Percentiles rank a stretch among this genome's conserved stretches.
Evolutionary conservation across 2,329 filamentous ascomycete species (phyloP).

Genomic region (Aspergillus glaucus): DNA sequence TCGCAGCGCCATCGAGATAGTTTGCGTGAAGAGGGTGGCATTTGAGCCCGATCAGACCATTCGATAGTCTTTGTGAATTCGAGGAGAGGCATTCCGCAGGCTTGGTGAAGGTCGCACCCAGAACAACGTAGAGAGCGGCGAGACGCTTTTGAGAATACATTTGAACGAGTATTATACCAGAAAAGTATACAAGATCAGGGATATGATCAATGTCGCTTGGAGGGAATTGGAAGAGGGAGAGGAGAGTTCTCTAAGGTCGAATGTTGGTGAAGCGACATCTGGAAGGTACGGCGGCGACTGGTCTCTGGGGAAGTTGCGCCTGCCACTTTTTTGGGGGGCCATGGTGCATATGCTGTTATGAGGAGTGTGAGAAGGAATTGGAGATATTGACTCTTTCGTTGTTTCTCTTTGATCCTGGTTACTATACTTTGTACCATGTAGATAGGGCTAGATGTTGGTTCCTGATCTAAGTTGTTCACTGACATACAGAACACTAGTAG

Average conservation of each 20-base stretch:
- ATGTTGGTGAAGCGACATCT: too few species aligned
- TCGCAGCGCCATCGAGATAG: neutral
- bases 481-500: too few species aligned
- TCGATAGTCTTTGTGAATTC: neutral
- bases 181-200: neutral
- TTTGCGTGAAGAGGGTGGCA: neutral
- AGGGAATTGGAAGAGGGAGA: neutral
- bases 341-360: too few species aligned
- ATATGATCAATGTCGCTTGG: neutral
- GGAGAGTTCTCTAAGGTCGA: neutral
- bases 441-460: too few species aligned
- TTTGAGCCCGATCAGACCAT: neutral
- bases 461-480: too few species aligned
- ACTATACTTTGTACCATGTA: too few species aligned
- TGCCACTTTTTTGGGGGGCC: too few species aligned
- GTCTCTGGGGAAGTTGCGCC: too few species aligned
- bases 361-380: too few species aligned
- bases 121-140: slow-evolving; percentile 1
- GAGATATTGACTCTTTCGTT: too few species aligned
- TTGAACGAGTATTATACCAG: neutral
- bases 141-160: slow-evolving; percentile 4
- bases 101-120: neutral
- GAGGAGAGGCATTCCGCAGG: neutral
- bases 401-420: too few species aligned
- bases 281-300: too few species aligned